Conservation (phyloP, 108 stramenopile species). For the Fistulifera pelliculosa region DNA sequence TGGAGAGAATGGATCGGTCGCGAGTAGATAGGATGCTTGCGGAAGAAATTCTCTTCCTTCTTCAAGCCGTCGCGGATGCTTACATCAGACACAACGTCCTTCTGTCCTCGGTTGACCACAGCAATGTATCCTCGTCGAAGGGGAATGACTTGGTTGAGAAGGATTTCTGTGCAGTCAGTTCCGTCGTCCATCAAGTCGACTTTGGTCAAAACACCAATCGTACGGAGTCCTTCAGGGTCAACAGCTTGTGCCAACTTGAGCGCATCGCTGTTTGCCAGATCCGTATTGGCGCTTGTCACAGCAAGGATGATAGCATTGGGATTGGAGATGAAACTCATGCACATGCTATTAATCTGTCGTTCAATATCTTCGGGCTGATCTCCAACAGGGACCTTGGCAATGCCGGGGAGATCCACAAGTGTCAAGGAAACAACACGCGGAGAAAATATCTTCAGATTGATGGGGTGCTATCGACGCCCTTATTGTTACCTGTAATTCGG, state of each 20-base stretch:
- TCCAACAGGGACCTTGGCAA: conserved; percentile 91
- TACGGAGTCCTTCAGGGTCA: conserved; percentile 88
- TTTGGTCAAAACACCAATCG: conserved; percentile 97
- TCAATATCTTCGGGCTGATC: conserved; percentile 81
- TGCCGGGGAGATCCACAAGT: conserved; percentile 97
- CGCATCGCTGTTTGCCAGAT: conserved; percentile 96
- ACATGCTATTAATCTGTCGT: conserved; percentile 47
- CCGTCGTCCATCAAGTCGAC: conserved; percentile 98
- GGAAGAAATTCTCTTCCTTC: conserved; percentile 91
- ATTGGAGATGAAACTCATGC: conserved; percentile 82
- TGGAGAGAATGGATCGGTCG: conserved; percentile 39
- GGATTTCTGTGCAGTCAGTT: conserved; percentile 87
- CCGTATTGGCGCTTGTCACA: conserved; percentile 93
- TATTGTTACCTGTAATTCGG: conserved; percentile 88
- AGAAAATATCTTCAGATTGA: conserved; percentile 90
- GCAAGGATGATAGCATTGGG: conserved; percentile 96
- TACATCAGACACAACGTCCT: conserved; percentile 84
- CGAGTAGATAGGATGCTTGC: conserved; percentile 83
- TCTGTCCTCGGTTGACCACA: conserved; percentile 95
- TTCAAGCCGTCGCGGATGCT: conserved; percentile 76
- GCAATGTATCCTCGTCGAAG: conserved; percentile 90
- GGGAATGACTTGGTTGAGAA: conserved; percentile 87
- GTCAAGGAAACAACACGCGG: conserved; percentile 94
- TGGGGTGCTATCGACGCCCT: conserved; percentile 88
- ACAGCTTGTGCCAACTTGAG: conserved; percentile 89